Base-by-base conservation (phyloP, 306 rosid genomes). In the Trifolium fragiferum region DNA sequence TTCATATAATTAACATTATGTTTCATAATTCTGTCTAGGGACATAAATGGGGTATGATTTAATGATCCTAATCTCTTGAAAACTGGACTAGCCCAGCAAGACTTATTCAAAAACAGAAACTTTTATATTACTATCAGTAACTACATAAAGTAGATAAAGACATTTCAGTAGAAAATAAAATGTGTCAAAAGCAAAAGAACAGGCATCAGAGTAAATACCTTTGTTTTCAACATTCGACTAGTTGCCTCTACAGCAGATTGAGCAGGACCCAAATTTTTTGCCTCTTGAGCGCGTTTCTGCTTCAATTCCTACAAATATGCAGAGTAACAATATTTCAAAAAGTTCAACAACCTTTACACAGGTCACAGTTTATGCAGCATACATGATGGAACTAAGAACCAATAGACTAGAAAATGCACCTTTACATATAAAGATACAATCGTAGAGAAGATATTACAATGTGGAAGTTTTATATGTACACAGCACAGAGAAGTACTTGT, bases 181-280 rank as follows among this genome's bases (percentile, higher is more conserved):
- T 51, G 25, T 7, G 23, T 53, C 27, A 19, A 53, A 53, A 19
- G 32, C 33, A 55, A 55, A 10, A 55, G 62, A 10, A 5, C 10
- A 8, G 15, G 62, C 33, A 55, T 55, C 61, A 21, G 10, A 9
- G 37, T 43, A 62, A 68, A 75, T 71, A 87, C 96, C 93, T 92
- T 89, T 49, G 85, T 86, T 67, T 76, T 79, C 66, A 89, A 75
- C 89, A 85, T 85, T 81, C 86, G 89, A 12, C 82, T 81, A 30
- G 89, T 78, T 50, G 92, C 90, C 88, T 87, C 97, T 8, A 80
- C 90, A 74, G 92, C 87, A 15, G 92, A 87, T 82, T 88, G 90
- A 60, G 91, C 91, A 76, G 93, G 89, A 79, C 87, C 77, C 8
- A 73, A 47, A 55, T 47, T 78, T 71, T 81, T 82, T 43, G 85